Percentiles rank a stretch among this genome's conserved stretches.
These are phyloP conservation scores for Sarocladium strictum DNA, from an alignment of 2,329 filamentous ascomycete species.

Conservation along the genomic window DNA sequence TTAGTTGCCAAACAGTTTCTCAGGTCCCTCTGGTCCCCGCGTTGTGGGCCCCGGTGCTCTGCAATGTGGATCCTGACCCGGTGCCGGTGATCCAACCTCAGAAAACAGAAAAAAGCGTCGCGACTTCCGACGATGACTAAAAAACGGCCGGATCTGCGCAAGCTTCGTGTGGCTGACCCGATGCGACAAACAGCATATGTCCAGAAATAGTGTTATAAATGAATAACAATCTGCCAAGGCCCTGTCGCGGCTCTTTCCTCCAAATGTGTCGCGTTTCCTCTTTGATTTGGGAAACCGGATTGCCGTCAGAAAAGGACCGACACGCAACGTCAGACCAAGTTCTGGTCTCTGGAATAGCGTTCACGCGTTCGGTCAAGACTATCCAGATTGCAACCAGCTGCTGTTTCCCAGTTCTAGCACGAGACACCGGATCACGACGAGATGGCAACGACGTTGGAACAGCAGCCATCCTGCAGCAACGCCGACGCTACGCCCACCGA, in stretches of 20 bases:
- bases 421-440: no score
- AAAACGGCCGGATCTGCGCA: not conserved
- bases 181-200: no score
- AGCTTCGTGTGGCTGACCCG: not conserved
- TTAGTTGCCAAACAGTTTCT: not conserved
- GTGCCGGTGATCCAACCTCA: not conserved
- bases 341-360: no score
- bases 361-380: no score
- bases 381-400: no score
- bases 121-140: not conserved
- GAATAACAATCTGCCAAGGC: no score
- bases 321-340: no score
- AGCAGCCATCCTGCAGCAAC: constrained; percentile 10
- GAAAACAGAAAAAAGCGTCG: not conserved
- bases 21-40: not conserved
- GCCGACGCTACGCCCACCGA: not conserved
- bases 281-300: no score
- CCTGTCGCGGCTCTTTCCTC: constrained; percentile 8
- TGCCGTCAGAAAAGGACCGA: no score
- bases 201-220: no score
- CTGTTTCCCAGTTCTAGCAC: no score
- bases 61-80: not conserved
- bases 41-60: not conserved
- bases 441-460: constrained; percentile 15
- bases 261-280: no score